A percentile compares a stretch with the other conserved stretches of the same genome.
These are phyloP conservation scores for Xylaria palmicola DNA, from an alignment of 495 filamentous ascomycete genomes.

Conservation along the genomic window DNA sequence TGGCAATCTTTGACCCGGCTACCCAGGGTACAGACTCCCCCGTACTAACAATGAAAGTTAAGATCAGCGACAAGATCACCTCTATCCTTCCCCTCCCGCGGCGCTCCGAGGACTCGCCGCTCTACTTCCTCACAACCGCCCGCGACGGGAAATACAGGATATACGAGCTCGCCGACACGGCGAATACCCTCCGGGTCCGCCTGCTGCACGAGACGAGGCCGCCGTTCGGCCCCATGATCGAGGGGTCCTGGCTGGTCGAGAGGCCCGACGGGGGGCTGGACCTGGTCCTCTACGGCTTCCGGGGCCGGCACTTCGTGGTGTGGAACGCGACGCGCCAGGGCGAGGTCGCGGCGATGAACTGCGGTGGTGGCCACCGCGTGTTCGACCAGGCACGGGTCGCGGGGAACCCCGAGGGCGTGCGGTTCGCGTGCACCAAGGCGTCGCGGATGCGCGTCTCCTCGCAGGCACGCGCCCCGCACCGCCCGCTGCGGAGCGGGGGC, in stretches of 20 bases:
- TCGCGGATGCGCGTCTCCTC: conserved; percentile 51
- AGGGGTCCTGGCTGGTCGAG: conserved; percentile 60
- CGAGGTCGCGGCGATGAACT: conserved; percentile 68
- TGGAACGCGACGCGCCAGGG: conserved; percentile 69
- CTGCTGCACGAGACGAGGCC: conserved; percentile 48
- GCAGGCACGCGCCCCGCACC: conserved; percentile 48
- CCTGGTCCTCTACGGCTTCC: conserved; percentile 78
- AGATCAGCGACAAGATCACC: conserved; percentile 69
- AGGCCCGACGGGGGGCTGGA: conserved; percentile 34
- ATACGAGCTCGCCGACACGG: conserved; percentile 34
- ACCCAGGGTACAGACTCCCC: conserved; percentile 29
- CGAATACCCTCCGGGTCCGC: conserved; percentile 8
- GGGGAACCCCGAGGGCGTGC: conserved; percentile 32
- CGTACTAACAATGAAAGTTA: conserved; percentile 40
- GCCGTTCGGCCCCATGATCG: conserved; percentile 65
- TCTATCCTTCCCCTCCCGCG: conserved; percentile 50
- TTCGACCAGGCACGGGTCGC: conserved; percentile 59
- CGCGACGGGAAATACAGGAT: conserved; percentile 74
- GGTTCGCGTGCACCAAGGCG: conserved; percentile 57
- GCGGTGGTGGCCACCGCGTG: conserved; percentile 77
- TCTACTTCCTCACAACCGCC: conserved; percentile 63
- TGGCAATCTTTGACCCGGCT: conserved; percentile 48
- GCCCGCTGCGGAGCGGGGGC: conserved; percentile 61
- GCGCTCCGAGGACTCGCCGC: conserved; percentile 16
- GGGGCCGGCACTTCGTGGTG: conserved; percentile 70